These are phyloP conservation scores for Lactifluus pinguis DNA, from an alignment of 768 basidiomycete species.

Conservation along the genomic window DNA sequence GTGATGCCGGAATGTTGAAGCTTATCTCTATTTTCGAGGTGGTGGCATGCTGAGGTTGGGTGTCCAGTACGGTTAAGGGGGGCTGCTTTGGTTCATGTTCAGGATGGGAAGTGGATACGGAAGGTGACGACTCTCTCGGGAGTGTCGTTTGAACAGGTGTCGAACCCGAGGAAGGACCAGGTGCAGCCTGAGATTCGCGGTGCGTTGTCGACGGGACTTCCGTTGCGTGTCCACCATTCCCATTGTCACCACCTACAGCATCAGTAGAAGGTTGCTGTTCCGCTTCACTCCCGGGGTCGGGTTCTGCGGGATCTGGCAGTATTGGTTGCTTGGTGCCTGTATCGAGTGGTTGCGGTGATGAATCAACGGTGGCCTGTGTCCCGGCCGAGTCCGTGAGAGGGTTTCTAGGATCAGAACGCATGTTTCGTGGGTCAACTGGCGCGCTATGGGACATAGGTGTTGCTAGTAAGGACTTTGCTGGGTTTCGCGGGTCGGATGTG, in stretches of 20 bases:
- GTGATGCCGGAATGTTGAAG: not conserved
- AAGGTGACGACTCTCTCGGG: not conserved
- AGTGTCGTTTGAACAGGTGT: not conserved
- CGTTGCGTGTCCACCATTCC: not conserved
- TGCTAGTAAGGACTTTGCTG: not conserved
- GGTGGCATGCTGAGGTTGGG: not conserved
- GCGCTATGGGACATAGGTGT: not conserved
- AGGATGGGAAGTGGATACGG: not conserved
- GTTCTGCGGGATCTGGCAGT: not conserved
- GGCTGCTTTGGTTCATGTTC: not conserved
- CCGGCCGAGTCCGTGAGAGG: not conserved
- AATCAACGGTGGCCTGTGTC: not conserved
- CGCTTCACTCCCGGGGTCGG: not conserved
- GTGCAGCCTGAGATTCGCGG: not conserved
- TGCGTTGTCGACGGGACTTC: not conserved
- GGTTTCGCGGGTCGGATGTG: not conserved
- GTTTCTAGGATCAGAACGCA: not conserved
- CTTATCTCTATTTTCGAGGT: not conserved
- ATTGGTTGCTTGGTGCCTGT: not conserved
- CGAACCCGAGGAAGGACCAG: not conserved
- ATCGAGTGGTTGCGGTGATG: not conserved
- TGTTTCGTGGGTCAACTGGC: not conserved
- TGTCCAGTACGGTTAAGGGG: not conserved
- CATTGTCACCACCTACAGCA: not conserved
- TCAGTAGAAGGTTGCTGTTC: not conserved